phyloP scores from a whole-genome alignment of 768 basidiomycete species.

The Tubosaeta brunneosetosa region DNA sequence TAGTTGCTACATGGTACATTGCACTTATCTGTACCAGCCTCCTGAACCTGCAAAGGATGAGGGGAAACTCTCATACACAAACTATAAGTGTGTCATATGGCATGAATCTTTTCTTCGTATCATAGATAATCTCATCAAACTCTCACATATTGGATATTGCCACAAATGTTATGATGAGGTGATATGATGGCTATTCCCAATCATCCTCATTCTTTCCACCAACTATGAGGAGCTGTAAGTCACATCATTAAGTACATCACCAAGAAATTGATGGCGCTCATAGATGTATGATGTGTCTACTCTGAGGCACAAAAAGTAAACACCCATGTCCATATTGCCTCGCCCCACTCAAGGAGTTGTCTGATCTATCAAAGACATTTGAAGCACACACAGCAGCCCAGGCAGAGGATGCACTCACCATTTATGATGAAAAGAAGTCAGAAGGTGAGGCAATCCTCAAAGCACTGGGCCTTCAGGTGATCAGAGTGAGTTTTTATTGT shows the following conservation, averaged over 20 bases:
- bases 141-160: slow-evolving; percentile 18
- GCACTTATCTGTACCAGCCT: slow-evolving; percentile 14
- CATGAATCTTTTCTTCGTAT: slow-evolving; percentile 30
- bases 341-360: too few relatives aligned
- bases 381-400: neutral
- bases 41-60: slow-evolving; percentile 27
- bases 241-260: too few relatives aligned
- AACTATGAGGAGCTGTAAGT: slow-evolving; percentile 44
- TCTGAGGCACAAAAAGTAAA: too few relatives aligned
- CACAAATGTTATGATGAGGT: slow-evolving; percentile 22
- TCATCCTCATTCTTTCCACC: slow-evolving; percentile 35
- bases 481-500: too few relatives aligned
- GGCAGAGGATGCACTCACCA: neutral
- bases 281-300: too few relatives aligned
- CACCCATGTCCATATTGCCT: too few relatives aligned
- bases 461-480: neutral
- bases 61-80: slow-evolving; percentile 25
- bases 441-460: slow-evolving; percentile 2
- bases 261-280: too few relatives aligned
- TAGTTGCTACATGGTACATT: too few relatives aligned
- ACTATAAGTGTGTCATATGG: slow-evolving; percentile 34
- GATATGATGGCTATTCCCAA: slow-evolving; percentile 28
- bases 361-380: neutral
- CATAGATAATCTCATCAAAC: slow-evolving; percentile 11
- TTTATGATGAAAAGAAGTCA: neutral